phyloP scores from a whole-genome alignment of 2,329 filamentous ascomycete genomes.

The Leptoxyphium fumago region DNA sequence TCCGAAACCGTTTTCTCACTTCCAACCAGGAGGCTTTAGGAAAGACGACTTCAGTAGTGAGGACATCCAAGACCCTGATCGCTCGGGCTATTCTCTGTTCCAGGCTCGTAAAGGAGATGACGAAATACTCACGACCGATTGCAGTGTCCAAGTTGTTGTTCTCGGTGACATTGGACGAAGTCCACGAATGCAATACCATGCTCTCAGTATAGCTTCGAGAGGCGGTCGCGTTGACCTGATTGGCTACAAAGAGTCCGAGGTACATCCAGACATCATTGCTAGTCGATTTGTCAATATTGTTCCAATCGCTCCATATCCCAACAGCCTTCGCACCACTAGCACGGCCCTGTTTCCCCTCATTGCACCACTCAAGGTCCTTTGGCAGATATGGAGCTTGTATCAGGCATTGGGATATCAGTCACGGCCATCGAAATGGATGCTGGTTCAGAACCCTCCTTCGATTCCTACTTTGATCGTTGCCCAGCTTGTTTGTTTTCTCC shows the following conservation, averaged over 20 bases:
- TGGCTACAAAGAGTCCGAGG: conserved; percentile 74
- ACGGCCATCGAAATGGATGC: conserved; percentile 64
- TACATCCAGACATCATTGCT: conserved; percentile 61
- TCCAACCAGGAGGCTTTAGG: conserved; percentile 13
- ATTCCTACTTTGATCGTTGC: conserved; percentile 79
- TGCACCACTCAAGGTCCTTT: conserved; percentile 72
- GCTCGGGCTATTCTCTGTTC: conserved; percentile 19
- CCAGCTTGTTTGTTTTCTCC: conserved; percentile 54
- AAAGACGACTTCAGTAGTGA: conserved; percentile 16
- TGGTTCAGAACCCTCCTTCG: conserved; percentile 86
- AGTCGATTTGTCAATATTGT: conserved; percentile 57
- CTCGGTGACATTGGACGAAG: conserved; percentile 91
- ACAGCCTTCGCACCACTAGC: conserved; percentile 49
- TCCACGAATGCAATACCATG: conserved; percentile 97
- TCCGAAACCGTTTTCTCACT: conserved; percentile 37
- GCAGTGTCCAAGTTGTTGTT: conserved; percentile 67
- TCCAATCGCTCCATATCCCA: conserved; percentile 53
- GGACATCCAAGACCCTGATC: conserved; percentile 11
- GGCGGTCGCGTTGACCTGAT: conserved; percentile 71
- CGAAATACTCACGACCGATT: conserved; percentile 22
- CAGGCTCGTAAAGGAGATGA: conserved; percentile 6
- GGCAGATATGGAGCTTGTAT: conserved; percentile 63
- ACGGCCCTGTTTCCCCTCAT: conserved; percentile 62
- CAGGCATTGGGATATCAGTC: conserved; percentile 58
- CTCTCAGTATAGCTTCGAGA: conserved; percentile 73